Conservation (phyloP, 2,329 filamentous ascomycete genomes). For the Talaromyces pinophilus region DNA sequence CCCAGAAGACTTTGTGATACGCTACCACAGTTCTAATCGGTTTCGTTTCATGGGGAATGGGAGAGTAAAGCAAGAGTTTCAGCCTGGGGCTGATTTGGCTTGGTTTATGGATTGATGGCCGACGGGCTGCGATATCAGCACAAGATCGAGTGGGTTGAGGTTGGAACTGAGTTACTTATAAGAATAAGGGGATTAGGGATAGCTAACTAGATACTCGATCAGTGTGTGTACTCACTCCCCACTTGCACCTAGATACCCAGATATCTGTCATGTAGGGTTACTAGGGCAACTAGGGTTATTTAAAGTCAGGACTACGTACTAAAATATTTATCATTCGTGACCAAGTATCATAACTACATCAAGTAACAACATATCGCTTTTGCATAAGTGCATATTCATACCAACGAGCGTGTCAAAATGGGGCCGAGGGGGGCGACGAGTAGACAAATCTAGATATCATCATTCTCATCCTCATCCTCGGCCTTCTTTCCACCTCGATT, state of each 20-base stretch:
- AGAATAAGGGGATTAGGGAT: neutral
- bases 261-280: neutral
- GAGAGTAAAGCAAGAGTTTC: neutral
- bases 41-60: neutral
- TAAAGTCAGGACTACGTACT: neutral
- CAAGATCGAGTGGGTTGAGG: neutral
- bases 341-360: constrained; percentile 11
- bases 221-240: neutral
- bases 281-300: neutral
- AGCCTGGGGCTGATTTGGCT: neutral
- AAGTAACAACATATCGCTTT: constrained; percentile 1
- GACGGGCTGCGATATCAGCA: neutral
- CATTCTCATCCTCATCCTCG: constrained; percentile 31
- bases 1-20: neutral
- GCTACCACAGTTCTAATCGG: neutral
- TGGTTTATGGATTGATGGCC: neutral
- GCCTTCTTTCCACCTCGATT: constrained; percentile 33
- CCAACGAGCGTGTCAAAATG: neutral
- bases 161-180: neutral
- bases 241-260: neutral
- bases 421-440: no score
- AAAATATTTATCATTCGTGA: constrained; percentile 22
- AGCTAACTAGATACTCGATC: neutral
- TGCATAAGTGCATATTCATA: neutral
- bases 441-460: constrained; percentile 28